Percentiles rank a stretch among this genome's conserved stretches.
phyloP scores from a whole-genome alignment of 441 rosid species.

The Theobroma grandiflorum region DNA sequence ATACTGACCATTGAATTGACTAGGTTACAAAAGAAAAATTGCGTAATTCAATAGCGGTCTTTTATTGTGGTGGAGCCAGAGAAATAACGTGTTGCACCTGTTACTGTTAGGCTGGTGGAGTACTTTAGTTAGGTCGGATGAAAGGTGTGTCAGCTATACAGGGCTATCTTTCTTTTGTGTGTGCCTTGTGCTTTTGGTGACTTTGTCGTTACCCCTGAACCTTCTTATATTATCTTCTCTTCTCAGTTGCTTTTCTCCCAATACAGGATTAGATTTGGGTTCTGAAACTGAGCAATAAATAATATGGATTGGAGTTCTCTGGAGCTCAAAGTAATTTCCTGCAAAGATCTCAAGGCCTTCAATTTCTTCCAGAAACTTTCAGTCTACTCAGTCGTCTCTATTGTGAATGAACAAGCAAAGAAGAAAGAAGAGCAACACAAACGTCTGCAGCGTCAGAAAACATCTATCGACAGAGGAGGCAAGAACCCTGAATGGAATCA shows the following conservation, averaged over 20 bases:
- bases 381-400: slow-evolving; percentile 43
- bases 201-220: not conserved
- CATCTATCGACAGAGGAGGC: slow-evolving; percentile 38
- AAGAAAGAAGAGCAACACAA: slow-evolving; percentile 20
- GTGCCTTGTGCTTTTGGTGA: not conserved
- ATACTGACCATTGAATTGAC: too few species aligned
- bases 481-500: slow-evolving; percentile 61
- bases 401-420: slow-evolving; percentile 28
- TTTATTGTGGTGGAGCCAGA: too few species aligned
- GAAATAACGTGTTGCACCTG: too few species aligned
- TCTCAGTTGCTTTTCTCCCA: not conserved
- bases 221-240: not conserved
- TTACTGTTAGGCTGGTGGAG: too few species aligned
- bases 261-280: not conserved
- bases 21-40: too few species aligned
- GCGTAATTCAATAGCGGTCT: too few species aligned
- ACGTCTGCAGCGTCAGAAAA: slow-evolving; percentile 42
- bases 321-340: slow-evolving; percentile 46
- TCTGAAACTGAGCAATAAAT: not conserved
- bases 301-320: slow-evolving; percentile 40
- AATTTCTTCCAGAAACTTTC: slow-evolving; percentile 57
- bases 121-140: too few species aligned
- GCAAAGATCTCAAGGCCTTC: slow-evolving; percentile 53
- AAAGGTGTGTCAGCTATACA: too few species aligned
- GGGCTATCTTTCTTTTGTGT: too few species aligned